phyloP scores from a whole-genome alignment of 23 red algal species.

The Agarophyton chilense region DNA sequence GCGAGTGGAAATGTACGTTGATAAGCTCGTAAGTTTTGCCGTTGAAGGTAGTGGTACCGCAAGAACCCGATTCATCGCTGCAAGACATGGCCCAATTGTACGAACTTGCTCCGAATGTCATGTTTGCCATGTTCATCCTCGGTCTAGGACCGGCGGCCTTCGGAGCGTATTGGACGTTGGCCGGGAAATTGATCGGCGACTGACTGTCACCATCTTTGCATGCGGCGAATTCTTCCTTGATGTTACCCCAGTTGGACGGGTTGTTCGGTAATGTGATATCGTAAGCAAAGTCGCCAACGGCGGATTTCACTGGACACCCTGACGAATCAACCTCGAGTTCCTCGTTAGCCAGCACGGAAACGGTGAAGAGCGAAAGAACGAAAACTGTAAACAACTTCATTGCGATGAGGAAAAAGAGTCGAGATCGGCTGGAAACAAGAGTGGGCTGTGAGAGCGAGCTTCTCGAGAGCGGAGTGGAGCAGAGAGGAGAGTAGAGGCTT shows the following conservation, averaged over 20 bases:
- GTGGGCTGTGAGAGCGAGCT: neutral
- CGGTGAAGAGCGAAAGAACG: neutral
- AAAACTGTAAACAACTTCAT: neutral
- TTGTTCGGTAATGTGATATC: conserved; percentile 15
- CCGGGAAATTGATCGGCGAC: conserved; percentile 57
- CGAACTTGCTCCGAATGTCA: conserved; percentile 26
- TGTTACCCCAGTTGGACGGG: conserved; percentile 39
- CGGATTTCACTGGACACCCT: conserved; percentile 28
- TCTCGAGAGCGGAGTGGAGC: neutral
- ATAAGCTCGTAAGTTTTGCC: conserved; percentile 47
- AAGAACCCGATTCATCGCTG: conserved; percentile 21
- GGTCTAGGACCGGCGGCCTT: conserved; percentile 3
- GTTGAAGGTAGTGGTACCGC: conserved; percentile 21
- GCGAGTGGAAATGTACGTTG: conserved; percentile 64
- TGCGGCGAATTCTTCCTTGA: conserved; percentile 20
- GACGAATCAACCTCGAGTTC: conserved; percentile 20
- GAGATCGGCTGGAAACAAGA: neutral
- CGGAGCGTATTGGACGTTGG: conserved; percentile 23
- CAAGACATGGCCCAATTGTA: conserved; percentile 67
- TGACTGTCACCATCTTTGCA: conserved; percentile 48
- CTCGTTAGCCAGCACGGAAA: neutral
- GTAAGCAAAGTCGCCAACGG: conserved; percentile 31
- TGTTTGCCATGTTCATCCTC: neutral
- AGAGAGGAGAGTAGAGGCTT: neutral
- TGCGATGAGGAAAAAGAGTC: neutral